Base-by-base conservation (phyloP, 2,329 filamentous ascomycete genomes). In the Beauveria australis region DNA sequence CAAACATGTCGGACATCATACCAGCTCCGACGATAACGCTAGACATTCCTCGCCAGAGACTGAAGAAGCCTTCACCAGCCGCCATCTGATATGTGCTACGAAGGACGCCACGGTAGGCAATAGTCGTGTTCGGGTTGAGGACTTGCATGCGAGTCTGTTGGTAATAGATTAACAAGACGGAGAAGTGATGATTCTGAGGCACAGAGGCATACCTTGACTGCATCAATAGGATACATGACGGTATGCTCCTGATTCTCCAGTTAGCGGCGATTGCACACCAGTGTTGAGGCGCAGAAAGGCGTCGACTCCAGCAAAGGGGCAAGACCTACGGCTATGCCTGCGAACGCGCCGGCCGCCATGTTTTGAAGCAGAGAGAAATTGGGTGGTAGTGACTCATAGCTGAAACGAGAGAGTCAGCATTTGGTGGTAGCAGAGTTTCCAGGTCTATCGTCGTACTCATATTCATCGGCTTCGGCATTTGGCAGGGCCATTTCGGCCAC, bases 221-320 rank as follows among this genome's bases (percentile, higher is more conserved):
- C 86, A 78, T 99, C 94, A 72, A 99, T 89, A 22, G 94, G 94
- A 73, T 99, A 99, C 94, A 99, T 97, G 70, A 96, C 92, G 62
- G 93, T 95, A 76, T 97, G 93, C 79, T 97, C 93, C 92, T 97
- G 67, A 43, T 43, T 5, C 5, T 43, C 12, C 49, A 12, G 40
- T 59, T n/a, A 59, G 48, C n/a, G 3, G 26, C 18, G 33, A 16
- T 33, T 28, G 40, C 24, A 37, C 12, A 16, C 12, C 8, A 33
- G 26, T n/a, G 28, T 22, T 22, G 18, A n/a, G 14, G 22, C 33
- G 46, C 55, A n/a, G 26, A 46, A 49, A 51, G 40, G 48, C 60
- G 52, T 22, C 43, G 43, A 22, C 19, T 37, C 26, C 33, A 33
- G 40, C 33, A 40, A 41, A 24, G 37, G 48, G 40, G 47, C 55